phyloP scores from a whole-genome alignment of 2,329 filamentous ascomycete genomes.

The Fusarium kyushuense region DNA sequence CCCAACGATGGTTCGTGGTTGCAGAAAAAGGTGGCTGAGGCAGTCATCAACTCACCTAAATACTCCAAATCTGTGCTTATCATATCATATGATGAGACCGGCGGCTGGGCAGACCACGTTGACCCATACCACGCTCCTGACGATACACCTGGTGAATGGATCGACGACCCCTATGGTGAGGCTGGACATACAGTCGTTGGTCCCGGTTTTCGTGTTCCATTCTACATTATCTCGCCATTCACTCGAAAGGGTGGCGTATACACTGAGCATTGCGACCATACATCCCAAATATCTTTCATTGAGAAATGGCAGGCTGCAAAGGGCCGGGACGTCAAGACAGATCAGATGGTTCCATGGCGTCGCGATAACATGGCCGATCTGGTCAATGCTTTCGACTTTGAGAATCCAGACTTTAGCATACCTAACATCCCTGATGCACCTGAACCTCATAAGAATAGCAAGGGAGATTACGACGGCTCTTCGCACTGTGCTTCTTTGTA shows the following conservation, averaged over 20 bases:
- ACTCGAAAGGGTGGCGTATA: constrained; percentile 17
- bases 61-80: constrained; percentile 10
- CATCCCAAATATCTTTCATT: not conserved
- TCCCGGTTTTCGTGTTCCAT: constrained; percentile 4
- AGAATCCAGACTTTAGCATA: not conserved
- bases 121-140: not conserved
- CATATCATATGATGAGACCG: constrained; percentile 13
- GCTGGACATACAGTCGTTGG: constrained; percentile 1
- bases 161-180: constrained; percentile 8
- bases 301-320: constrained; percentile 24
- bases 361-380: constrained; percentile 23
- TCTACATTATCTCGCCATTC: constrained; percentile 16
- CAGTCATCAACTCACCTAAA: constrained; percentile 19
- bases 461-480: constrained; percentile 13
- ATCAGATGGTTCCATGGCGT: constrained; percentile 10
- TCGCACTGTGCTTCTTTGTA: constrained; percentile 1
- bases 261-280: constrained; percentile 18
- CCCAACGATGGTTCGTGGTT: constrained; percentile 13
- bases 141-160: constrained; percentile 17
- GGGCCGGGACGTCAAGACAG: constrained; percentile 1
- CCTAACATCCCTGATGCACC: not conserved
- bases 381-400: constrained; percentile 15
- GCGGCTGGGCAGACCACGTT: constrained; percentile 14
- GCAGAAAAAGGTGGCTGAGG: constrained; percentile 4
- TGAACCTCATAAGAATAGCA: not conserved